Evolutionary conservation across 2,329 filamentous ascomycete species (phyloP), one percentile per base, ranked within the genome.

Genomic region (Neocatenulostroma microsporum): DNA sequence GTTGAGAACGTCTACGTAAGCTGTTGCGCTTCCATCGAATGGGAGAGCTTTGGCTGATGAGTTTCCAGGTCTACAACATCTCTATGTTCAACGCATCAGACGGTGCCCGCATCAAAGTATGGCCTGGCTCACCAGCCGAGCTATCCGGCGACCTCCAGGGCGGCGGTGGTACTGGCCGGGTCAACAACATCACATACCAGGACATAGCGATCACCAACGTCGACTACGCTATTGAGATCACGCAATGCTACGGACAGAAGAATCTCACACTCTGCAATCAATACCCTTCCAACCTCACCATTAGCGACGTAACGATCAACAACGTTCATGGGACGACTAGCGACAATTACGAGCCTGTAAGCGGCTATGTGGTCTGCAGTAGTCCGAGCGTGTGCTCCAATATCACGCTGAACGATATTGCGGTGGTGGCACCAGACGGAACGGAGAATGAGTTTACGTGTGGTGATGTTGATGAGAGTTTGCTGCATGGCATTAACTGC

Each of bases 51-150:
- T 14, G 6, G 21, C 27, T 19, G 6, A 7, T 17, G 24, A n/a
- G 19, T 12, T 63, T 70, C 28, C 50, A 59, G 49, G 51, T 61
- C 28, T 53, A 57, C 46, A 60, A 62, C 42, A 46, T 60, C 42
- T 51, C 41, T 36, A 56, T 61, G 60, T 54, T 60, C 48, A 62
- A 66, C 39, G 54, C 53, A 2, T 64, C 72, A 36, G 75, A 82
- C 45, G 79, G 76, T 20, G 80, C 80, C 0, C 74, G 80, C 41
- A 83, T 85, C 62, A 84, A 84, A 59, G 79, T 83, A 37, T 84
- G 80, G 80, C 78, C 80, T 0, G 76, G 76, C 21, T 51, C 69
- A 13, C 49, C 67, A 3, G 68, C 72, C 2, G 68, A 69, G 0
- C 60, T 80, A 3, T 73, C 73, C 13, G 73, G 69, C 13, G 73